phyloP scores from a whole-genome alignment of 2,329 filamentous ascomycete genomes.

The Colletotrichum aenigma region DNA sequence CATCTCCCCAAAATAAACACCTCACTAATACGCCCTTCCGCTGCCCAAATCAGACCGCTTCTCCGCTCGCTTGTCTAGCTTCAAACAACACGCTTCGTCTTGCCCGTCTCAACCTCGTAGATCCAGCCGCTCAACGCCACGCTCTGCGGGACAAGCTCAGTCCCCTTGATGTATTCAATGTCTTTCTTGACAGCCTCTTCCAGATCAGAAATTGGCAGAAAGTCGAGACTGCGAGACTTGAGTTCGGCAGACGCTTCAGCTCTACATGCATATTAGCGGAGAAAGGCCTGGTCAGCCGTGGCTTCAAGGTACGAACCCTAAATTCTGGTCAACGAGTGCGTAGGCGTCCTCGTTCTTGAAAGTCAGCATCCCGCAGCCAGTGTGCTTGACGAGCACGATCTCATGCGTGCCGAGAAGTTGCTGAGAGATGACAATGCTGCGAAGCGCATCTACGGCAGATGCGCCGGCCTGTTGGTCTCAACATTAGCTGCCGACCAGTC shows the following conservation, averaged over 20 bases:
- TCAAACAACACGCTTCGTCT: slow-evolving; percentile 33
- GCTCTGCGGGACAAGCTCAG: slow-evolving; percentile 61
- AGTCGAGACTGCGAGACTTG: slow-evolving; percentile 49
- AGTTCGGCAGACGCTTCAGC: slow-evolving; percentile 25
- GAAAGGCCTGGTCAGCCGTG: slow-evolving; percentile 19
- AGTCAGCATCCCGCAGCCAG: slow-evolving; percentile 74
- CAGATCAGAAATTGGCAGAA: slow-evolving; percentile 69
- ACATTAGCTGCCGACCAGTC: not conserved
- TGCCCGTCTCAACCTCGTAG: slow-evolving; percentile 79
- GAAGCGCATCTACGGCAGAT: slow-evolving; percentile 70
- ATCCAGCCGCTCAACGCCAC: slow-evolving; percentile 74
- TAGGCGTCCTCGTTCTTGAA: slow-evolving; percentile 65
- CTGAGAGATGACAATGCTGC: slow-evolving; percentile 78
- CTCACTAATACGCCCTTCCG: not conserved
- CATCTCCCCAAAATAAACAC: not conserved
- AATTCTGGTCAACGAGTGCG: slow-evolving; percentile 56
- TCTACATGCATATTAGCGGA: slow-evolving; percentile 1
- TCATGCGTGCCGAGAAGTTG: slow-evolving; percentile 79
- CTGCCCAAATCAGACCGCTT: not conserved
- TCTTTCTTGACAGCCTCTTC: slow-evolving; percentile 70
- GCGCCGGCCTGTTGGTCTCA: slow-evolving; percentile 56
- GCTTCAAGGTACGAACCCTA: slow-evolving; percentile 42
- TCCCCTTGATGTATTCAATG: slow-evolving; percentile 64
- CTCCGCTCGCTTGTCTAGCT: slow-evolving; percentile 15
- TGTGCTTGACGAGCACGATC: slow-evolving; percentile 77